Evolutionary conservation across 2,329 filamentous ascomycete genomes (phyloP).

Genomic region (Epichloe festucae): DNA sequence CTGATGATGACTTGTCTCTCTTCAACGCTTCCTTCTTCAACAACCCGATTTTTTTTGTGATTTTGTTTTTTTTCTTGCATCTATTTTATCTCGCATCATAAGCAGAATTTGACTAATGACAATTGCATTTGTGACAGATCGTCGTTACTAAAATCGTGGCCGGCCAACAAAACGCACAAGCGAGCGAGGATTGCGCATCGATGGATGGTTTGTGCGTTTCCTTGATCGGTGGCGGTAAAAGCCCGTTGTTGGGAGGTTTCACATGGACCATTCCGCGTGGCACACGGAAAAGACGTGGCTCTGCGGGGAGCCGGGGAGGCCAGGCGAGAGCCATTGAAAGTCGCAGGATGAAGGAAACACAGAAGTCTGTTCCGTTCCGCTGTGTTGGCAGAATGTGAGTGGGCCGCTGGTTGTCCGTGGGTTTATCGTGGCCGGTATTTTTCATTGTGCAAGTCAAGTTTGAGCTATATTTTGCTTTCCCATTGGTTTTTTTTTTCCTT

Average conservation of each 20-base stretch:
- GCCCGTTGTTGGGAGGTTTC: neutral
- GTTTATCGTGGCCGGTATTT: neutral
- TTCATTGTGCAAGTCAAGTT: neutral
- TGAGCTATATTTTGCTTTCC: neutral
- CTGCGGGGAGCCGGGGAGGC: neutral
- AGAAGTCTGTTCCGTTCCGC: neutral
- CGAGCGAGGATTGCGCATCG: neutral
- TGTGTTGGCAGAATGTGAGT: neutral
- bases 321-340: neutral
- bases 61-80: neutral
- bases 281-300: neutral
- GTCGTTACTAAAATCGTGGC: constrained; percentile 8
- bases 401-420: neutral
- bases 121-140: constrained; percentile 9
- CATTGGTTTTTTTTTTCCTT: neutral
- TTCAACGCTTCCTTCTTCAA: neutral
- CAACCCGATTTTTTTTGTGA: neutral
- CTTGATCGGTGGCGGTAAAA: neutral
- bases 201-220: neutral
- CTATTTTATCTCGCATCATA: neutral
- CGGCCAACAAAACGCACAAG: neutral
- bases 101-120: constrained; percentile 6
- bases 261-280: neutral
- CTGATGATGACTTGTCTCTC: neutral
- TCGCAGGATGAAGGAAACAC: neutral